Evolutionary conservation across 23 red algal species (phyloP).

Genomic region (Gracilaria domingensis): DNA sequence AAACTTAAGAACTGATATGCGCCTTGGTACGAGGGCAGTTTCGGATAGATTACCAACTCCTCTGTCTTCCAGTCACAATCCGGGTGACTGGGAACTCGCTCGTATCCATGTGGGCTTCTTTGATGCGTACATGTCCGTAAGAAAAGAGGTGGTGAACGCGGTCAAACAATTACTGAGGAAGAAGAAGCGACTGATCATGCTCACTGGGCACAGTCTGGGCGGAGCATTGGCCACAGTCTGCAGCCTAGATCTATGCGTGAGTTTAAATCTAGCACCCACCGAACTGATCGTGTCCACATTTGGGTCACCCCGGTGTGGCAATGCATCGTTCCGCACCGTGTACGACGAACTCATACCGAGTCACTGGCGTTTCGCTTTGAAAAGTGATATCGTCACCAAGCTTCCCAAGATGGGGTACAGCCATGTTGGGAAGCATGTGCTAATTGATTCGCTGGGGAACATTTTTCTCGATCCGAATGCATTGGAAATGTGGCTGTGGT

Average conservation of each 20-base stretch:
- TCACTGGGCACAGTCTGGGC: constrained; percentile 36
- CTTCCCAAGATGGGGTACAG: neutral
- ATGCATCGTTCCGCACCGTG: constrained; percentile 17
- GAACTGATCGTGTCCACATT: constrained; percentile 22
- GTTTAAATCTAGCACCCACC: neutral
- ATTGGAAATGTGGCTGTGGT: neutral
- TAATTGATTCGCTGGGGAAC: neutral
- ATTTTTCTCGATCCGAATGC: neutral
- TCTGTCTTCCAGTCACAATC: neutral
- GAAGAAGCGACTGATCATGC: constrained; percentile 10
- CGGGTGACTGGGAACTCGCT: neutral
- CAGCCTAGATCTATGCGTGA: constrained; percentile 4
- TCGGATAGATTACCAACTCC: neutral
- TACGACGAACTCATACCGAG: constrained; percentile 13
- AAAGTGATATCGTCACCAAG: neutral
- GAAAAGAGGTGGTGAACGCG: constrained; percentile 9
- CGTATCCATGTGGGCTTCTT: constrained; percentile 29
- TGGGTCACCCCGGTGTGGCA: constrained; percentile 48
- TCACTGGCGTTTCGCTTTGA: constrained; percentile 31
- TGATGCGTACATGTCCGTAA: constrained; percentile 35
- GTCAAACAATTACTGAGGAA: constrained; percentile 5
- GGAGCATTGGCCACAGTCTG: neutral
- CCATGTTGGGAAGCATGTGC: neutral
- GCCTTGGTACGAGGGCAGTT: neutral
- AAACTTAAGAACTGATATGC: constrained; percentile 44